These are phyloP conservation scores for Pichia sp. DNA, from an alignment of 1,139 yeast genomes.

Conservation along the genomic window DNA sequence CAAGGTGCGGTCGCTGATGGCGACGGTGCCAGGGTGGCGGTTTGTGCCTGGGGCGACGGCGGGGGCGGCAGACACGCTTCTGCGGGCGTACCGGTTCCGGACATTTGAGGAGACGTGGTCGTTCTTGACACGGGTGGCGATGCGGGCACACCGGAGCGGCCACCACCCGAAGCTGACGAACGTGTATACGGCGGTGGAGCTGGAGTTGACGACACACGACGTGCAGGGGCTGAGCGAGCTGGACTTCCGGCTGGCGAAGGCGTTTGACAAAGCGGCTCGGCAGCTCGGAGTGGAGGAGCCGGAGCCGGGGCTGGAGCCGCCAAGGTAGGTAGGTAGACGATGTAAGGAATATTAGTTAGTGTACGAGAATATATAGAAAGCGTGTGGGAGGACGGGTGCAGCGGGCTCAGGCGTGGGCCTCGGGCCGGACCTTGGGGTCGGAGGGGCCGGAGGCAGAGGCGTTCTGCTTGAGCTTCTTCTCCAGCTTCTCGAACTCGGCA, in stretches of 20 bases:
- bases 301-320: no score
- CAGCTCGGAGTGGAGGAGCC: not conserved
- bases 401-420: not conserved
- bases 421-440: not conserved
- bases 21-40: slow-evolving; percentile 16
- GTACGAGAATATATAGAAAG: not conserved
- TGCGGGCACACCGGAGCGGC: slow-evolving; percentile 53
- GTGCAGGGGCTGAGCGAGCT: slow-evolving; percentile 48
- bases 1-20: slow-evolving; percentile 6
- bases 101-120: slow-evolving; percentile 62
- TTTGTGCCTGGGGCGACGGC: not conserved
- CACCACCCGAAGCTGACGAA: slow-evolving; percentile 75
- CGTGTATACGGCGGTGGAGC: slow-evolving; percentile 55
- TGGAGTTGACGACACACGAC: slow-evolving; percentile 69
- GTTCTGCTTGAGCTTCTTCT: slow-evolving; percentile 28
- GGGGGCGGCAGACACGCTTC: slow-evolving; percentile 20
- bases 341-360: not conserved
- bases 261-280: slow-evolving; percentile 41
- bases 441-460: not conserved
- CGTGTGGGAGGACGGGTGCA: not conserved
- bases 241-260: slow-evolving; percentile 59
- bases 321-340: not conserved
- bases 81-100: slow-evolving; percentile 40
- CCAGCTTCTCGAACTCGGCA: slow-evolving; percentile 61
- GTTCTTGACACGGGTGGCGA: slow-evolving; percentile 58